phyloP scores from a whole-genome alignment of 1,284 basidiomycete genomes.

The Trametes versicolor region DNA sequence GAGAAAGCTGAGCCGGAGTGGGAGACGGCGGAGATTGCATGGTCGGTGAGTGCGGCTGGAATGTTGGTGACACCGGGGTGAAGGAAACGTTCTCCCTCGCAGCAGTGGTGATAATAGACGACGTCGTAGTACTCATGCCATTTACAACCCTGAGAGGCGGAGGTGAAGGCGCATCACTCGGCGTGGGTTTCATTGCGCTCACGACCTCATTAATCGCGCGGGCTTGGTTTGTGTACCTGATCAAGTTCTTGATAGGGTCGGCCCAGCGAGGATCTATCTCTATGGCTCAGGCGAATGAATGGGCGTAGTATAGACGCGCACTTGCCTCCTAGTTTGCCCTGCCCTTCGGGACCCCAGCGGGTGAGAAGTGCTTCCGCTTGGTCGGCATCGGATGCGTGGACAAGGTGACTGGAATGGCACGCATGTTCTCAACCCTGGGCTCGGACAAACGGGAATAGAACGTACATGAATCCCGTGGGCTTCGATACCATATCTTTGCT shows the following conservation, averaged over 20 bases:
- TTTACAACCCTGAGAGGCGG: slow-evolving; percentile 85
- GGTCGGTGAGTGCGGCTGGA: slow-evolving; percentile 42
- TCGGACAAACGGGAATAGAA: slow-evolving; percentile 35
- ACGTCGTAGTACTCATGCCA: slow-evolving; percentile 74
- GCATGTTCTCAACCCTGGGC: slow-evolving; percentile 15
- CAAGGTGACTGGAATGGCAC: slow-evolving; percentile 69
- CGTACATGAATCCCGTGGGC: slow-evolving; percentile 88
- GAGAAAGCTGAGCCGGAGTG: slow-evolving; percentile 43
- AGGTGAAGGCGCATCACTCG: slow-evolving; percentile 51
- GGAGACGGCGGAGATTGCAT: slow-evolving; percentile 29
- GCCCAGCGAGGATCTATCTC: slow-evolving; percentile 89
- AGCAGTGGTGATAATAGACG: slow-evolving; percentile 74
- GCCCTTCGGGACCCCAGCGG: slow-evolving; percentile 91
- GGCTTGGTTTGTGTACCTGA: slow-evolving; percentile 80
- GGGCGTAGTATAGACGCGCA: not conserved
- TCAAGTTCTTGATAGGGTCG: slow-evolving; percentile 86
- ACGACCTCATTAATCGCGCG: slow-evolving; percentile 87
- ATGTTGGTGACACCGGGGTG: slow-evolving; percentile 47
- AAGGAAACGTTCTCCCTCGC: slow-evolving; percentile 70
- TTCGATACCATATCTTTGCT: slow-evolving; percentile 89
- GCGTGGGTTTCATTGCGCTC: slow-evolving; percentile 69
- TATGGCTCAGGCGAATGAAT: slow-evolving; percentile 36
- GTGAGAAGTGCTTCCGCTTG: slow-evolving; percentile 90
- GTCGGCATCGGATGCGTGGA: slow-evolving; percentile 94
- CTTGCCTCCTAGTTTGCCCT: slow-evolving; percentile 90